phyloP scores from a whole-genome alignment of 257 asterid genomes.

The Asclepias syriaca region DNA sequence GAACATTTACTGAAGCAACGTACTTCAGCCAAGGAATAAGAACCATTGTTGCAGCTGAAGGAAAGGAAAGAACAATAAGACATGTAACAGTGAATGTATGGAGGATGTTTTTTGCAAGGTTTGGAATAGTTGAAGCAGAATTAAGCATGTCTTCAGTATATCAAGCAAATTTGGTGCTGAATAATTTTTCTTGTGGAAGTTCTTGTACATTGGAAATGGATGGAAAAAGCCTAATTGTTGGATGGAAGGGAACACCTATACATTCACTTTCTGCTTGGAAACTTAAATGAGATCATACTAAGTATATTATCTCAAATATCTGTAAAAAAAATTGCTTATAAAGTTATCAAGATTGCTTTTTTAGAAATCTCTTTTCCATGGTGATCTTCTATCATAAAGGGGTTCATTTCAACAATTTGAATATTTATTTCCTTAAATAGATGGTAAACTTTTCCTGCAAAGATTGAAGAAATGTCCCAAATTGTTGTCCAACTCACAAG shows the following conservation, averaged over 20 bases:
- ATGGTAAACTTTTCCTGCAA: too few relatives aligned
- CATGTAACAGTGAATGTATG: conserved; percentile 40
- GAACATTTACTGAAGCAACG: conserved; percentile 30
- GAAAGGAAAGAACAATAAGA: conserved; percentile 31
- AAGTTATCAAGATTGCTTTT: too few relatives aligned
- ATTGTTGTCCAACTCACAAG: too few relatives aligned
- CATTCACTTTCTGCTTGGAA: conserved; percentile 13
- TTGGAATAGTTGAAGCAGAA: conserved; percentile 44
- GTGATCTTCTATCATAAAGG: too few relatives aligned
- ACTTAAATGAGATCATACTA: background rate
- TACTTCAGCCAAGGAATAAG: conserved; percentile 23
- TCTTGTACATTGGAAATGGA: conserved; percentile 10
- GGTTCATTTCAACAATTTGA: too few relatives aligned
- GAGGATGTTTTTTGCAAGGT: conserved; percentile 41
- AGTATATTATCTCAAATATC: background rate
- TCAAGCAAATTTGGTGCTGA: conserved; percentile 42
- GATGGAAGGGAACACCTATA: conserved; percentile 19
- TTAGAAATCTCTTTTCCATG: too few relatives aligned
- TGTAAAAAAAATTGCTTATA: background rate
- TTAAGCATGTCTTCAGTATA: conserved; percentile 42
- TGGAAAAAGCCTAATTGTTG: conserved; percentile 11
- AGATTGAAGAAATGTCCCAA: too few relatives aligned
- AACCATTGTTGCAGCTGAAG: conserved; percentile 42
- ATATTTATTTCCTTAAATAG: too few relatives aligned
- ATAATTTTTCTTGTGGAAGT: conserved; percentile 27